A percentile compares a stretch with the other conserved stretches of the same genome.
Conservation (phyloP, 139 green algal genomes). For the Klebsormidium nitens region DNA sequence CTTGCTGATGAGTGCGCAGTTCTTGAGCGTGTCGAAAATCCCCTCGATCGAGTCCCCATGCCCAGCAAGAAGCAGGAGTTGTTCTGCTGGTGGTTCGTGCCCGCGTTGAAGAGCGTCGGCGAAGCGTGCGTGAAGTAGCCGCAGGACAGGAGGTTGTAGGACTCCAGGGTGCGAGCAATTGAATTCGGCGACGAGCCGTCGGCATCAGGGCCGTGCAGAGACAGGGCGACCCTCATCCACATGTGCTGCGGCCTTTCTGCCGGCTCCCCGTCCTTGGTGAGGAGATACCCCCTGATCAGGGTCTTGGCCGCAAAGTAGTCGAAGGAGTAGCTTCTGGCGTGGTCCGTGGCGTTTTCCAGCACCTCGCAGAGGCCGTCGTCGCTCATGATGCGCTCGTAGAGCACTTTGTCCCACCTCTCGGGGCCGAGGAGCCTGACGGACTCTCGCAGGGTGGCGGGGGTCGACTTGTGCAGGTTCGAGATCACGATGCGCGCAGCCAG, state of each 20-base stretch:
- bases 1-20: constrained; percentile 97
- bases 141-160: constrained; percentile 52
- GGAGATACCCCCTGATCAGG: constrained; percentile 96
- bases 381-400: too few relatives aligned
- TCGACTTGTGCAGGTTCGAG: constrained; percentile 99
- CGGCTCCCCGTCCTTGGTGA: constrained; percentile 80
- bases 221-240: constrained; percentile 95
- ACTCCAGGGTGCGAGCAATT: constrained; percentile 54
- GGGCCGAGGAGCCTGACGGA: too few relatives aligned
- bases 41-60: constrained; percentile 95
- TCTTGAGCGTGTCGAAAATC: constrained; percentile 99
- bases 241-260: constrained; percentile 98
- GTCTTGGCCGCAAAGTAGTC: constrained; percentile 99
- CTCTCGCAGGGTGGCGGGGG: too few relatives aligned
- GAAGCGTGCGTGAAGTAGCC: constrained; percentile 96
- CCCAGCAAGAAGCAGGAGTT: constrained; percentile 90
- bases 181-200: too few relatives aligned
- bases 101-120: constrained; percentile 97
- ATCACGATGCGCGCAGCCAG: constrained; percentile 95
- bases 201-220: constrained; percentile 87
- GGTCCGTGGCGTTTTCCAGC: constrained; percentile 94
- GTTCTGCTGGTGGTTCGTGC: constrained; percentile 81
- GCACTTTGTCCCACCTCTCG: too few relatives aligned
- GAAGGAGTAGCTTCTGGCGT: constrained; percentile 98
- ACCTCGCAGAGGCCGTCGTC: constrained; percentile 88